Conservation (phyloP, 2,329 filamentous ascomycete species). For the Lachnellula hyalina region DNA sequence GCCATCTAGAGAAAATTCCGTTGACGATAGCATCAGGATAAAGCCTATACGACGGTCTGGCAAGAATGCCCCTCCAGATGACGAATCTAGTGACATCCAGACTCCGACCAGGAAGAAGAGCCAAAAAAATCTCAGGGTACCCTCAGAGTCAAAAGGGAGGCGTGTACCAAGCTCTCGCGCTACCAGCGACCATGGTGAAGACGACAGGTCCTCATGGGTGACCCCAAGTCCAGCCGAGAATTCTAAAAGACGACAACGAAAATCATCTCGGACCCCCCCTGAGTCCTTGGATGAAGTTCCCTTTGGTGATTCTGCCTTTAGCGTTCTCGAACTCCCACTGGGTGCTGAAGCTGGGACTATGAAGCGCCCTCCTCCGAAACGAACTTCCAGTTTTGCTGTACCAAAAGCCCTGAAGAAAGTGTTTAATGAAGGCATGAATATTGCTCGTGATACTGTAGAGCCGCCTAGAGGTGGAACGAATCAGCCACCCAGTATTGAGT, state of each 20-base stretch:
- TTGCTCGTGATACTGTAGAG: constrained; percentile 56
- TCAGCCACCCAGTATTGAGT: constrained; percentile 59
- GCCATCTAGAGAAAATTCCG: constrained; percentile 12
- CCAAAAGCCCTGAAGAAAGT: constrained; percentile 62
- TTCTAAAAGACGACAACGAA: constrained; percentile 18
- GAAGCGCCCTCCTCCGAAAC: constrained; percentile 37
- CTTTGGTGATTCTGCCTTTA: constrained; percentile 62
- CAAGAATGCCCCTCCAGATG: constrained; percentile 11
- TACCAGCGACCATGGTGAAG: constrained; percentile 10
- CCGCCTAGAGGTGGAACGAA: constrained; percentile 48
- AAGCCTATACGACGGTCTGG: constrained; percentile 13
- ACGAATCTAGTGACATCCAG: neutral
- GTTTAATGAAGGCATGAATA: constrained; percentile 59
- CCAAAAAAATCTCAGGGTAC: constrained; percentile 17
- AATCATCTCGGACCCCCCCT: constrained; percentile 17
- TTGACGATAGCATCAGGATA: constrained; percentile 4
- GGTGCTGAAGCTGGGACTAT: constrained; percentile 45
- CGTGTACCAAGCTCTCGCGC: constrained; percentile 14
- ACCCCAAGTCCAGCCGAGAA: constrained; percentile 21
- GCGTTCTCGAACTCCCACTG: constrained; percentile 53
- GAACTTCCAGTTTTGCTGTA: constrained; percentile 53
- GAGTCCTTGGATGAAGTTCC: constrained; percentile 56
- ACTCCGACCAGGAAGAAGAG: constrained; percentile 20
- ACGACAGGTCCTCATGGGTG: constrained; percentile 17
- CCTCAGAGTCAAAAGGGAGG: constrained; percentile 13